Base-by-base conservation (phyloP, 768 basidiomycete genomes). In the Suillus fuscotomentosus region DNA sequence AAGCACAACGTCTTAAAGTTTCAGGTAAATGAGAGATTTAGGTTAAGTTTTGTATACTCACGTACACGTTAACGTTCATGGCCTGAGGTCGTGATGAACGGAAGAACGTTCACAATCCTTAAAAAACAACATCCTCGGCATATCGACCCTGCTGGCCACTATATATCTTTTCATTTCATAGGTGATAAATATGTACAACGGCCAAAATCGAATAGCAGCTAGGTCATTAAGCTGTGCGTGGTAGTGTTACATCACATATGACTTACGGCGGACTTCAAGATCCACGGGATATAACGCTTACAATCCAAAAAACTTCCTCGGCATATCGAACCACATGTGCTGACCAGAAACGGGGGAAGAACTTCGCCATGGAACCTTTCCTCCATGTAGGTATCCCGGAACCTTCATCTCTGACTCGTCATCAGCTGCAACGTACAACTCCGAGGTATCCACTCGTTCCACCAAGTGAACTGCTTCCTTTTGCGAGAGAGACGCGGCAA, bases 301-400 rank as follows among this genome's bases (percentile, higher is more conserved):
- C 55, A 75, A 57, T 10, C 75, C 71, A 64, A 76, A 57, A 27
- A 57, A 11, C 62, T 67, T 77, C 51, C 27, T 68, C 34, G 71
- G 63, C 0, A 67, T 51, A 22, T 68, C 69, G 3, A 63, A 54
- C 75, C 71, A 76, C 31, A 38, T 66, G 38, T 66, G 65, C 39
- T 43, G 57, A 3, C 34, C 61, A 13, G 41, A 8, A 45, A 62
- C 42, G 10, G 17, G 63, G 17, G 41, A 3, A 56, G 7, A 45
- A 56, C 27, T 54, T 22, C 36, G 47, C 61, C 67, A 66, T 17
- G 69, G 67, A 17, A 8, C 51, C 42, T 55, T 53, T 34, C 71
- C 63, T 8, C 73, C 47, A 63, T 81, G 77, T 66, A 86, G 86
- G 38, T 83, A 82, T 11, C 87, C 86, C 2, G 86, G 87, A 74